These are phyloP conservation scores for Xylaria multiplex DNA, from an alignment of 2,329 filamentous ascomycete species.

Conservation along the genomic window DNA sequence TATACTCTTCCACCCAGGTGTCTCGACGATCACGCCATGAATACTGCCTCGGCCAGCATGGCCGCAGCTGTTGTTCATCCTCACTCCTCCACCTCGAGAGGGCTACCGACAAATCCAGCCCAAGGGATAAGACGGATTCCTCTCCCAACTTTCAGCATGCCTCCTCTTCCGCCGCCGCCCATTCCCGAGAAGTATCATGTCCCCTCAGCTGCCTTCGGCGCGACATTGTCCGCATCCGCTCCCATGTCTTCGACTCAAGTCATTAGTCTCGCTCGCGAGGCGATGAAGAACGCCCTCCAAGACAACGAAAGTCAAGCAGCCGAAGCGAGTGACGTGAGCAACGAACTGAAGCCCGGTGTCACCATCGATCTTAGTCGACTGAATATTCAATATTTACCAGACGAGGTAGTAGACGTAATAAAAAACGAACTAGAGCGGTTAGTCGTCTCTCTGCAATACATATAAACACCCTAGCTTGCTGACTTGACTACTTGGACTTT, in stretches of 20 bases:
- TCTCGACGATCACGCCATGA: constrained; percentile 38
- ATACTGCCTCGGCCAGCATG: constrained; percentile 47
- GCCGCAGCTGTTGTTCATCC: constrained; percentile 46
- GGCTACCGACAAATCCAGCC: constrained; percentile 43
- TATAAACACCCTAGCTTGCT: constrained; percentile 30
- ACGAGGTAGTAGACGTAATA: constrained; percentile 79
- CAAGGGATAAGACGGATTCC: constrained; percentile 46
- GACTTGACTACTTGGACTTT: constrained; percentile 29
- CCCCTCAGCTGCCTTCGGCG: constrained; percentile 49
- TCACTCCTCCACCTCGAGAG: constrained; percentile 46
- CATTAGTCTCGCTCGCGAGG: constrained; percentile 71
- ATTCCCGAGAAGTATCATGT: constrained; percentile 60
- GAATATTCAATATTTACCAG: constrained; percentile 75
- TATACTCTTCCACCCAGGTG: constrained; percentile 15
- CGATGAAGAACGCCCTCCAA: constrained; percentile 73
- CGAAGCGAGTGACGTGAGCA: constrained; percentile 68
- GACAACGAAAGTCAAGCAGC: constrained; percentile 72
- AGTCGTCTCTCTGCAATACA: constrained; percentile 38
- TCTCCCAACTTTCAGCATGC: constrained; percentile 50
- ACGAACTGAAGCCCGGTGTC: constrained; percentile 73
- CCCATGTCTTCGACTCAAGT: constrained; percentile 71
- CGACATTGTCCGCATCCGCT: constrained; percentile 60
- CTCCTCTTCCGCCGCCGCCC: constrained; percentile 56
- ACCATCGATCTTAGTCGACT: constrained; percentile 83
- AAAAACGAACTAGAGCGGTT: constrained; percentile 79